Evolutionary conservation across 2,329 filamentous ascomycete species (phyloP).

Genomic region (Nigrograna mackinnonii): DNA sequence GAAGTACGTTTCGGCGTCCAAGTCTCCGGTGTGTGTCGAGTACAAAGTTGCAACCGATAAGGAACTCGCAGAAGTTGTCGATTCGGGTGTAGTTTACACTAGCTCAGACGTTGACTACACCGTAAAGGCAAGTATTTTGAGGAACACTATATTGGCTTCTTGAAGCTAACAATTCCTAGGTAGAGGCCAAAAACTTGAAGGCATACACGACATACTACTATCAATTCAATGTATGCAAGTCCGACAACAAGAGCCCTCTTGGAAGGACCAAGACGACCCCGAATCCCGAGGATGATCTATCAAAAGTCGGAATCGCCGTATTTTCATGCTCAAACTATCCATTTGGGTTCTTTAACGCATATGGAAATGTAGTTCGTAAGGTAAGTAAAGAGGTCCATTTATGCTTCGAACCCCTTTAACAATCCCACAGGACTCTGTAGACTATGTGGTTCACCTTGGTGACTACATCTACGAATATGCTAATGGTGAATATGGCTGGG

Average conservation of each 20-base stretch:
- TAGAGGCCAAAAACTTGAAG: constrained; percentile 66
- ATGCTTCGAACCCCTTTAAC: not conserved
- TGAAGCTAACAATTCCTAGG: constrained; percentile 42
- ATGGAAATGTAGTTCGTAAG: no score
- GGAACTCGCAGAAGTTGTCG: constrained; percentile 53
- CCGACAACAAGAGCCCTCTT: constrained; percentile 63
- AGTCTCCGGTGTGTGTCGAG: constrained; percentile 67
- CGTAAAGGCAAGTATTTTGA: constrained; percentile 67
- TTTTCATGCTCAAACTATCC: constrained; percentile 67
- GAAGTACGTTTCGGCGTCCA: constrained; percentile 56
- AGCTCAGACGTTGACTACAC: constrained; percentile 77
- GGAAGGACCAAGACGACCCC: constrained; percentile 74
- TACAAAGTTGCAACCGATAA: constrained; percentile 62
- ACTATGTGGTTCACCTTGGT: constrained; percentile 46
- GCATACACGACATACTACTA: constrained; percentile 71
- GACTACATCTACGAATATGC: constrained; percentile 50
- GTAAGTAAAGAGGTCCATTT: no score
- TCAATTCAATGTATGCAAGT: constrained; percentile 70
- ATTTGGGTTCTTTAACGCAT: constrained; percentile 54
- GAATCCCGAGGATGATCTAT: constrained; percentile 57
- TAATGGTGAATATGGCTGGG: constrained; percentile 41
- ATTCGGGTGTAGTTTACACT: constrained; percentile 66
- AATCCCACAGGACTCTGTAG: constrained; percentile 41
- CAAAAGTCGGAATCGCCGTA: constrained; percentile 65
- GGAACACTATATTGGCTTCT: no score